These are phyloP conservation scores for Cadophora gregata DNA, from an alignment of 2,329 filamentous ascomycete species.

Conservation along the genomic window DNA sequence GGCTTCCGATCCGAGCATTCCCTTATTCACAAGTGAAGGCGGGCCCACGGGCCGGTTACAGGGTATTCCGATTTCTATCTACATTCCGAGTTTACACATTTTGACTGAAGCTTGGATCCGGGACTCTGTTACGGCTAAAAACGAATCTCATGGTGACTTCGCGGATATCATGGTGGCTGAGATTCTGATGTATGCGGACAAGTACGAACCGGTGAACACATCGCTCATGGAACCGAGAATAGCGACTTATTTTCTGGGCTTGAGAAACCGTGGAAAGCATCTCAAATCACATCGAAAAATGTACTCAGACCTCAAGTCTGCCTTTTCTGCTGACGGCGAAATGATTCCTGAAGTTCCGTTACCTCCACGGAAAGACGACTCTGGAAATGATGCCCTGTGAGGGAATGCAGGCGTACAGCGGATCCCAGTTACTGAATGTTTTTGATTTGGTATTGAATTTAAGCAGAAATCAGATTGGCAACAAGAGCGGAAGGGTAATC, in stretches of 20 bases:
- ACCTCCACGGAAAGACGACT: constrained; percentile 18
- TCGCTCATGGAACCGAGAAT: not conserved
- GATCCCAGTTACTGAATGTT: too few relatives aligned
- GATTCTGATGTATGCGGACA: not conserved
- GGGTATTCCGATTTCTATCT: not conserved
- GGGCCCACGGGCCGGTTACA: not conserved
- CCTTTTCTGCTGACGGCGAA: too few relatives aligned
- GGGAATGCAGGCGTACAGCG: too few relatives aligned
- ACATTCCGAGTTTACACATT: not conserved
- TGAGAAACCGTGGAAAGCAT: not conserved
- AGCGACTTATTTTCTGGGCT: not conserved
- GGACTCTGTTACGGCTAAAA: too few relatives aligned
- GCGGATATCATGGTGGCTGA: not conserved
- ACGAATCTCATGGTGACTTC: too few relatives aligned
- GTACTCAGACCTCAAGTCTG: too few relatives aligned
- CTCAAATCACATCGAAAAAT: too few relatives aligned
- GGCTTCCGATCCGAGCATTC: not conserved
- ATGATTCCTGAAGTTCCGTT: too few relatives aligned
- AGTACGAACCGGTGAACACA: not conserved
- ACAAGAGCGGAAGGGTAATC: too few relatives aligned
- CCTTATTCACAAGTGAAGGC: not conserved
- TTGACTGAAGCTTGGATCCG: not conserved
- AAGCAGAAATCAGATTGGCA: too few relatives aligned
- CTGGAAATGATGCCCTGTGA: too few relatives aligned
- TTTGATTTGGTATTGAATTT: too few relatives aligned